A percentile compares a stretch with the other conserved stretches of the same genome.
phyloP scores from a whole-genome alignment of 192 early-diverging fungal species.

The Mortierella claussenii region DNA sequence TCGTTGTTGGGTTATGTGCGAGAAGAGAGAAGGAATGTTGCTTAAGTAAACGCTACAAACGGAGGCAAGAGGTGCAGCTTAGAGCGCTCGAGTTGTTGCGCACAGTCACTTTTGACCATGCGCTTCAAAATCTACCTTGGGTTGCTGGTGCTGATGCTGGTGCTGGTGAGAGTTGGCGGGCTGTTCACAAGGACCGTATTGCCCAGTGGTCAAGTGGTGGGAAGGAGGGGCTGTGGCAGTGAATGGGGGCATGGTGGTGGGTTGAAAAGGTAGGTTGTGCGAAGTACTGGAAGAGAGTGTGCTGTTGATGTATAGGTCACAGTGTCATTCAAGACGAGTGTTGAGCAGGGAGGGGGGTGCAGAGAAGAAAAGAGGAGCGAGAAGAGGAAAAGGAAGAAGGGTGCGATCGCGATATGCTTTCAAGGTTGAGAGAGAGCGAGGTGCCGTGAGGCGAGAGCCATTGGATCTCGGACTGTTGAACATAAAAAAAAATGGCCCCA shows the following conservation, averaged over 20 bases:
- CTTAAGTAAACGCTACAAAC: too few relatives aligned
- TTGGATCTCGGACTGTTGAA: too few relatives aligned
- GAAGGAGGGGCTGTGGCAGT: constrained; percentile 10
- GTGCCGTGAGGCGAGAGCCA: too few relatives aligned
- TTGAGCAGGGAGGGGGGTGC: too few relatives aligned
- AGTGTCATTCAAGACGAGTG: neutral
- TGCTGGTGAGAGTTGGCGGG: too few relatives aligned
- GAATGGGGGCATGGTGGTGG: constrained; percentile 38
- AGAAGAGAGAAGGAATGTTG: too few relatives aligned
- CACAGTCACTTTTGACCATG: too few relatives aligned
- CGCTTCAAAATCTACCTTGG: constrained; percentile 31
- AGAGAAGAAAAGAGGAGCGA: neutral
- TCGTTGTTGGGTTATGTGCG: neutral
- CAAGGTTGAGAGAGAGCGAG: too few relatives aligned
- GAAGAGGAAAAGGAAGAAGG: neutral
- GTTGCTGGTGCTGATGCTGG: constrained; percentile 20
- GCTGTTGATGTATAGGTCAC: neutral
- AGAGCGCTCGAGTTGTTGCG: too few relatives aligned
- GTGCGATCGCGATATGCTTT: too few relatives aligned
- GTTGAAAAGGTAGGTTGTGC: neutral
- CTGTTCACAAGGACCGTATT: constrained; percentile 1
- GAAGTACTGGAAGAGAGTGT: neutral
- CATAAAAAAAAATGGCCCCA: too few relatives aligned
- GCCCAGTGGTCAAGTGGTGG: constrained; percentile 2
- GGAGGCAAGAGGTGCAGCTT: too few relatives aligned